Evolutionary conservation across 495 filamentous ascomycete genomes (phyloP).

Genomic region (Xylaria palmicola): DNA sequence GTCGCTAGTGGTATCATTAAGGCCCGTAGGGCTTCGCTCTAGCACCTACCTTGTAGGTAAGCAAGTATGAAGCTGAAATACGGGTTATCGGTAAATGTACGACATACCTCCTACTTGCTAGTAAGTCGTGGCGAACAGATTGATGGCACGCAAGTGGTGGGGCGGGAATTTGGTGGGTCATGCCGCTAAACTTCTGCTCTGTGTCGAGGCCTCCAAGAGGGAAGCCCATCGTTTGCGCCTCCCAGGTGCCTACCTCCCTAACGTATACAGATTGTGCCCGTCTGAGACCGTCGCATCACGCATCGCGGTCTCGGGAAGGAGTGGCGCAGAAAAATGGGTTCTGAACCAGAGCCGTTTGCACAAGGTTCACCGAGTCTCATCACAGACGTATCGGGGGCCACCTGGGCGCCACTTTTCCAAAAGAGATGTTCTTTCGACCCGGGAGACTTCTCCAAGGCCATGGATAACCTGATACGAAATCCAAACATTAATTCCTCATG

Average conservation of each 20-base stretch:
- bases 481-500: constrained; percentile 82
- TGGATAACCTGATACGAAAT: constrained; percentile 74
- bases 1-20: too few relatives aligned
- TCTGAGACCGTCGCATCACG: constrained; percentile 12
- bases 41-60: too few relatives aligned
- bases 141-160: too few relatives aligned
- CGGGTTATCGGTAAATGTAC: too few relatives aligned
- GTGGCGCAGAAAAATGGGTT: constrained; percentile 21
- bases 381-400: constrained; percentile 26
- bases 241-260: too few relatives aligned
- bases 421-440: constrained; percentile 58
- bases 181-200: neutral
- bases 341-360: constrained; percentile 33
- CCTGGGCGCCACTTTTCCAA: constrained; percentile 52
- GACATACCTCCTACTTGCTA: neutral
- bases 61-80: too few relatives aligned
- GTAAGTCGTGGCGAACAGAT: neutral
- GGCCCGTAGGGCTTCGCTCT: too few relatives aligned
- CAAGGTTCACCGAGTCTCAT: constrained; percentile 33
- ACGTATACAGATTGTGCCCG: neutral
- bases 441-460: constrained; percentile 59
- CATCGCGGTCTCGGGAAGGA: neutral
- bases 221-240: too few relatives aligned
- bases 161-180: neutral
- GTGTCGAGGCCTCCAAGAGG: too few relatives aligned